Base-by-base conservation (phyloP, 768 basidiomycete genomes). In the Mycena crocata region DNA sequence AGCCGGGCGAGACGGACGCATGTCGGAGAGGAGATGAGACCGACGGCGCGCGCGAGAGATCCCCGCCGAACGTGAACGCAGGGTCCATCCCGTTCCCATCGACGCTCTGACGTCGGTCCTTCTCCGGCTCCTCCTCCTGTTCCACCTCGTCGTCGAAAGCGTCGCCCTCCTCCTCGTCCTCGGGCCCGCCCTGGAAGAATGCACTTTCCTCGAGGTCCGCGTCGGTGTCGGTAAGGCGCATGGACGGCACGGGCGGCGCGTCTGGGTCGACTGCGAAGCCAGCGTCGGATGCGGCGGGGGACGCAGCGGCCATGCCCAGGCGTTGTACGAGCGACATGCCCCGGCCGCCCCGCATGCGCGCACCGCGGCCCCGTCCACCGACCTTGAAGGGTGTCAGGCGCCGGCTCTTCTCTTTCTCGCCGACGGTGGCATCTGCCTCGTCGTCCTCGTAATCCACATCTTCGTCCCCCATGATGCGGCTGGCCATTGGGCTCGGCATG, bases 41-140 rank as follows among this genome's bases (percentile, higher is more conserved):
- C 12, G 85, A 86, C 0, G 84, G 81, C 2, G 83, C 77, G 24
- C 90, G 89, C 60, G 87, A 87, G 48, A 95, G 87, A 17, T 94
- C 84, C 64, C 92, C 93, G 24, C 57, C 68, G 19, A 28, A 70
- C 57, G 93, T 93, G 73, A 93, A 96, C 1, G 81, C 85, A 13
- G 95, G 94, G 67, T 95, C 94, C 91, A 96, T 93, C 46, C 93
- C 93, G 61, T 95, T 93, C 5, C 93, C 86, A 45, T 63, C 65
- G 31, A 64, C 62, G 42, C 70, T 68, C 26, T 31, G n/a, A 31
- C 69, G 28, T 1, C 65, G 65, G 28, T 66, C 45, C 15, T 39
- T 17, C 55, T 46, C 40, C 39, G 55, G 21, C 48, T 57, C 68
- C 45, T 62, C 69, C 34, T 42, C 58, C 5, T 49, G 44, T 19